These are phyloP conservation scores for Aspergillus clavatus DNA, from an alignment of 2,329 filamentous ascomycete species.

Conservation along the genomic window DNA sequence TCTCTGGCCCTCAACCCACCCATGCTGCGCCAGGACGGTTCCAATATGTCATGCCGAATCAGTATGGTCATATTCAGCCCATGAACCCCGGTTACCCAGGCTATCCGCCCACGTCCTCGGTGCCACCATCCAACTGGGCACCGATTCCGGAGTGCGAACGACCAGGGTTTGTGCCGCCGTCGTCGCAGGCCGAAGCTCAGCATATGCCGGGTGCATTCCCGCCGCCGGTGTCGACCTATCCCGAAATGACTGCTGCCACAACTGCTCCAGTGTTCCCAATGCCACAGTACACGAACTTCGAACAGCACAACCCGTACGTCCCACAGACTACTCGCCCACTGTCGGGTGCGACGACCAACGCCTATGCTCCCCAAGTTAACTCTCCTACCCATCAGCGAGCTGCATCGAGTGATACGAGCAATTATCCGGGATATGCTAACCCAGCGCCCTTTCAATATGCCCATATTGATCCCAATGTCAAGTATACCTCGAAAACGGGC, in stretches of 20 bases:
- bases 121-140: conserved; percentile 30
- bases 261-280: conserved; percentile 20
- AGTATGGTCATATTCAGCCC: conserved; percentile 16
- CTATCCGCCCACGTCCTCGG: conserved; percentile 13
- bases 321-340: conserved; percentile 13
- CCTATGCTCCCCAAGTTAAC: conserved; percentile 10
- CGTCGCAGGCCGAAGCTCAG: conserved; percentile 22
- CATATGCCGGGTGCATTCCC: conserved; percentile 33
- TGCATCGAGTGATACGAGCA: conserved; percentile 23
- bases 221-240: conserved; percentile 17
- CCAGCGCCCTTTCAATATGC: conserved; percentile 36
- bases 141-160: conserved; percentile 38
- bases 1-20: conserved; percentile 27
- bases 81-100: background rate
- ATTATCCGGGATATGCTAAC: conserved; percentile 26
- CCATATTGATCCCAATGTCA: conserved; percentile 36
- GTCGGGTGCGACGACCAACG: conserved; percentile 10
- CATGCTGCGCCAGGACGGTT: conserved; percentile 30
- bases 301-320: conserved; percentile 19
- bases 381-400: conserved; percentile 28
- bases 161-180: conserved; percentile 40
- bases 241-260: conserved; percentile 15
- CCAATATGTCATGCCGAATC: conserved; percentile 28
- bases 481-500: conserved; percentile 32
- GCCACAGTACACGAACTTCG: conserved; percentile 30